Evolutionary conservation across 176 grass and related monocot species (phyloP).

Genomic region (Juncus effusus): DNA sequence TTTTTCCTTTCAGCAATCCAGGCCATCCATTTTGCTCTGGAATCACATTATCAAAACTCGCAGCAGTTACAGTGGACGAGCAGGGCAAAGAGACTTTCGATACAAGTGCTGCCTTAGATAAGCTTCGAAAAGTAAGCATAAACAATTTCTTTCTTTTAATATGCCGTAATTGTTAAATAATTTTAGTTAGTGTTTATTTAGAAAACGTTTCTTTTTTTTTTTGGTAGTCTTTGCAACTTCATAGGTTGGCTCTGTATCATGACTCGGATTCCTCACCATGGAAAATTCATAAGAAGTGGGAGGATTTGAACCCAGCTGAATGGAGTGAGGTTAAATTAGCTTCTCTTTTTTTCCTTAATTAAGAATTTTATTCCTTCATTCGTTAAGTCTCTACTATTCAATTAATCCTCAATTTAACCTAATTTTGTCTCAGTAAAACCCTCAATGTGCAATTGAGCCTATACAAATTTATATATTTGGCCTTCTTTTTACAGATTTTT

Average conservation of each 20-base stretch:
- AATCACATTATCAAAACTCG: constrained; percentile 89
- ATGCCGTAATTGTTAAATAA: constrained; percentile 1
- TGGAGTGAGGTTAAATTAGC: constrained; percentile 76
- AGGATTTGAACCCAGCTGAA: constrained; percentile 71
- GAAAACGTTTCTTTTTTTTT: constrained; percentile 23
- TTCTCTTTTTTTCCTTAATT: constrained; percentile 3
- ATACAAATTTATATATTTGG: not conserved
- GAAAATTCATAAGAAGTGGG: constrained; percentile 88
- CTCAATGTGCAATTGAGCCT: too few relatives aligned
- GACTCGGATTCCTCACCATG: constrained; percentile 73
- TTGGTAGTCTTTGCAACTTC: constrained; percentile 78
- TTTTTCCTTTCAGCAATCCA: constrained; percentile 53
- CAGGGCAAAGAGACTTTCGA: constrained; percentile 96
- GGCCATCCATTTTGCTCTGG: constrained; percentile 89
- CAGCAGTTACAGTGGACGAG: constrained; percentile 88
- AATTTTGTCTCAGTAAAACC: not conserved
- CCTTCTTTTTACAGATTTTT: constrained; percentile 58
- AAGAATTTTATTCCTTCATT: too few relatives aligned
- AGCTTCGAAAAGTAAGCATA: constrained; percentile 75
- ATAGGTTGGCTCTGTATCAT: constrained; percentile 87
- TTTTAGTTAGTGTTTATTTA: not conserved
- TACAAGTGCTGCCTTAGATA: constrained; percentile 93
- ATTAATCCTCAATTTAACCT: not conserved
- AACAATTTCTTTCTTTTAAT: constrained; percentile 14
- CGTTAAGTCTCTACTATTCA: too few relatives aligned